Evolutionary conservation across 495 filamentous ascomycete species (phyloP).

Genomic region (Penicillium diatomitis): DNA sequence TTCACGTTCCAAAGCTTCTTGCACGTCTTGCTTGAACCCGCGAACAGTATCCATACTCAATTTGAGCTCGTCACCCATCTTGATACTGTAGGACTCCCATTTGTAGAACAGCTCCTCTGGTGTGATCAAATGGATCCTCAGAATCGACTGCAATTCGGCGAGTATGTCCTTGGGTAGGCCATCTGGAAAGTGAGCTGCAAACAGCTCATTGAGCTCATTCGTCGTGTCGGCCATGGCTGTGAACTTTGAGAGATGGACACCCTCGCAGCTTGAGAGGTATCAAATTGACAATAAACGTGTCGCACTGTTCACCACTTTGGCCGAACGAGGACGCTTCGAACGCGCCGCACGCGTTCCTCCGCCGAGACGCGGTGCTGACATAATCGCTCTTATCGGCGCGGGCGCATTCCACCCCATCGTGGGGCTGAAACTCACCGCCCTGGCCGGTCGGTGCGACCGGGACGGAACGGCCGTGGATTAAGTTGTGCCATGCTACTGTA

Average conservation of each 20-base stretch:
- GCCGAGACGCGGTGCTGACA: constrained; percentile 14
- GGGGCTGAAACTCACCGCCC: too few relatives aligned
- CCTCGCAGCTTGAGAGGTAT: neutral
- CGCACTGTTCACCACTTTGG: neutral
- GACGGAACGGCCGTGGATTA: too few relatives aligned
- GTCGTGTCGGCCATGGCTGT: constrained; percentile 18
- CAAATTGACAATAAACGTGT: neutral
- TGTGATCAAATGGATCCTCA: constrained; percentile 66
- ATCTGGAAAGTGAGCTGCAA: constrained; percentile 44
- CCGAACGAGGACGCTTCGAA: neutral
- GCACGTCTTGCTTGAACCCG: constrained; percentile 76
- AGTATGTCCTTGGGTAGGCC: constrained; percentile 63
- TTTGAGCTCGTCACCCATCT: constrained; percentile 75
- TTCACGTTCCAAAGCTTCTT: constrained; percentile 72
- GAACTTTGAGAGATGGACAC: neutral
- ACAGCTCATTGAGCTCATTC: constrained; percentile 60
- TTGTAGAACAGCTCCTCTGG: constrained; percentile 87
- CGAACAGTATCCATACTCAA: constrained; percentile 58
- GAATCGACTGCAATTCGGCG: constrained; percentile 71
- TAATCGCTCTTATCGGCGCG: neutral
- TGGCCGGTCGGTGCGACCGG: too few relatives aligned
- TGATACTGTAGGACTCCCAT: constrained; percentile 95
- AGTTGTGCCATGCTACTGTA: too few relatives aligned
- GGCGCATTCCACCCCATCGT: too few relatives aligned
- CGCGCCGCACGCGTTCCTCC: too few relatives aligned